Percentiles rank a stretch among this genome's conserved stretches.
phyloP scores from a whole-genome alignment of 169 alveolate species.

The Babesia caballi region DNA sequence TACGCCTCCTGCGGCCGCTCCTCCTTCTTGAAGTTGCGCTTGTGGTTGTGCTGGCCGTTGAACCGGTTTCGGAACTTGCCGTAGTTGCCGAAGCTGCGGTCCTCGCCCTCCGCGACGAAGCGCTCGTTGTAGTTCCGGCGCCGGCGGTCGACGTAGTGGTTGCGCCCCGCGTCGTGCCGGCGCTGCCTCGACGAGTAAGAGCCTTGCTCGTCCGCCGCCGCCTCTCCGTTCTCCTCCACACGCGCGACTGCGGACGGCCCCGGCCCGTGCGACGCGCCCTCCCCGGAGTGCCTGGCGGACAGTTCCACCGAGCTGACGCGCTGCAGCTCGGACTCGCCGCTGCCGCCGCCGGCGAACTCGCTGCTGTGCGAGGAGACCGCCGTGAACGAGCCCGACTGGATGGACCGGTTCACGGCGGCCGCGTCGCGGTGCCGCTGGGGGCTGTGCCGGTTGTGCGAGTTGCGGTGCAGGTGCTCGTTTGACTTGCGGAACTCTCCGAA shows the following conservation, averaged over 20 bases:
- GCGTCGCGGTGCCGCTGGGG: no score
- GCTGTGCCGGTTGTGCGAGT: no score
- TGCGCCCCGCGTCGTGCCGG: not conserved
- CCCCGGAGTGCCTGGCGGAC: no score
- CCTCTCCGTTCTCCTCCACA: not conserved
- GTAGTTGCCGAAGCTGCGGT: not conserved
- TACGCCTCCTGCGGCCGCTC: not conserved
- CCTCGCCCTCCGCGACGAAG: not conserved
- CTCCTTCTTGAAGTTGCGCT: constrained; percentile 5
- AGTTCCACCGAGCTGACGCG: no score
- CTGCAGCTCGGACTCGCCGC: no score
- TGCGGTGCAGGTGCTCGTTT: not conserved
- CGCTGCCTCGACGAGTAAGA: not conserved
- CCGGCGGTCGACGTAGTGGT: not conserved
- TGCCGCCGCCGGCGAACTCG: no score
- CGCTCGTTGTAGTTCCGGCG: not conserved
- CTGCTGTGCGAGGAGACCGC: no score
- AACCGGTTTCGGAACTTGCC: not conserved
- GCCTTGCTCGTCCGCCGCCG: not conserved
- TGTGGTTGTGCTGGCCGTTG: not conserved
- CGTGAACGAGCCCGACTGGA: no score
- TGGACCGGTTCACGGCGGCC: no score
- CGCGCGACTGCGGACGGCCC: no score
- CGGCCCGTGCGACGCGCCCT: no score
- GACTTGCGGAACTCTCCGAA: constrained; percentile 8